Evolutionary conservation across 305 asterid species (phyloP).

Genomic region (Solanum hybrid): DNA sequence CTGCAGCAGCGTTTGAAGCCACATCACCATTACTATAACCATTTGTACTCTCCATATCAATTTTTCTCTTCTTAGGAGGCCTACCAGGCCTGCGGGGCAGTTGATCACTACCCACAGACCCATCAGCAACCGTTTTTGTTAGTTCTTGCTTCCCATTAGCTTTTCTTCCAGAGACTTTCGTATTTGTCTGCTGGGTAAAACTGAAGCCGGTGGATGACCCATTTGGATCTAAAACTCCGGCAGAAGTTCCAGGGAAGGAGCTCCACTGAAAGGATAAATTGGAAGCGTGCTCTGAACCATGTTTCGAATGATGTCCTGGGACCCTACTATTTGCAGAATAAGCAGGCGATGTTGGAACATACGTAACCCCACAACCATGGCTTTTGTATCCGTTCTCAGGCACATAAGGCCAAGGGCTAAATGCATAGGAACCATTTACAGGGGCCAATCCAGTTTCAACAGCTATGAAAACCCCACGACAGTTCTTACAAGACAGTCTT

Average conservation of each 20-base stretch:
- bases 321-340: constrained; percentile 50
- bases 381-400: constrained; percentile 61
- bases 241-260: constrained; percentile 45
- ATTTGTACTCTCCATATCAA: constrained; percentile 35
- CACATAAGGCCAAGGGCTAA: constrained; percentile 45
- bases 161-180: constrained; percentile 36
- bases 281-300: constrained; percentile 46
- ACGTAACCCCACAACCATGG: constrained; percentile 40
- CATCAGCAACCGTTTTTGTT: constrained; percentile 37
- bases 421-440: constrained; percentile 53
- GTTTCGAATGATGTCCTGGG: constrained; percentile 48
- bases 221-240: constrained; percentile 45
- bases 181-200: constrained; percentile 39
- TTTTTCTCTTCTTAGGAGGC: constrained; percentile 70
- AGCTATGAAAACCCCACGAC: constrained; percentile 85
- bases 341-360: constrained; percentile 44
- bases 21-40: constrained; percentile 26
- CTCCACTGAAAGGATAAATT: constrained; percentile 65
- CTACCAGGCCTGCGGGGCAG: constrained; percentile 55
- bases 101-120: constrained; percentile 29
- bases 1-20: constrained; percentile 24
- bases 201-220: constrained; percentile 48
- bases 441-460: constrained; percentile 86
- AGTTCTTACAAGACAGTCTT: constrained; percentile 81
- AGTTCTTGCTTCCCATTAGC: constrained; percentile 33